These are phyloP conservation scores for Canavalia gladiata DNA, from an alignment of 306 rosid species.

Conservation along the genomic window DNA sequence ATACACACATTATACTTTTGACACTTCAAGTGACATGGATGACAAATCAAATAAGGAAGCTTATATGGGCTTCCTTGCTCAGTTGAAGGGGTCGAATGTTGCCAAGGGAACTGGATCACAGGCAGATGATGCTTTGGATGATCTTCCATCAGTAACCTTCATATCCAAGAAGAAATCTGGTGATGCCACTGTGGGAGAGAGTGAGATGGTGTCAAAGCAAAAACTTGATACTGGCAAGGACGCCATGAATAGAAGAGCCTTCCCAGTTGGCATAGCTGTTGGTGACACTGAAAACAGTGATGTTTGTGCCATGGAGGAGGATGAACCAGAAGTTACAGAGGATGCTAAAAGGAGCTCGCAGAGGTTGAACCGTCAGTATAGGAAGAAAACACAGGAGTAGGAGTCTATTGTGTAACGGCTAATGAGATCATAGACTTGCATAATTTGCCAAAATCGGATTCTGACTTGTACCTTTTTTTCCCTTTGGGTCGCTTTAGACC, in stretches of 20 bases:
- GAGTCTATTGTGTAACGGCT: slow-evolving; percentile 48
- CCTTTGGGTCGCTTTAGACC: background rate
- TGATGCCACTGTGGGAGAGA: slow-evolving; percentile 69
- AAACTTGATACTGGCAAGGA: slow-evolving; percentile 60
- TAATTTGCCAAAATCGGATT: slow-evolving; percentile 29
- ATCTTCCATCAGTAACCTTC: slow-evolving; percentile 72
- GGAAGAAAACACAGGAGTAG: slow-evolving; percentile 62
- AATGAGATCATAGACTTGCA: slow-evolving; percentile 7
- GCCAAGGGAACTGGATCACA: slow-evolving; percentile 46
- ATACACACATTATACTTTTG: slow-evolving; percentile 79
- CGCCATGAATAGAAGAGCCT: slow-evolving; percentile 46
- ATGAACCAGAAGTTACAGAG: slow-evolving; percentile 60
- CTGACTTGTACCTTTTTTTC: background rate
- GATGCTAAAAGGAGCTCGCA: slow-evolving; percentile 55
- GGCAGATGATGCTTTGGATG: slow-evolving; percentile 54
- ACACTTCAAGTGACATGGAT: slow-evolving; percentile 65
- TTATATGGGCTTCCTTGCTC: slow-evolving; percentile 69
- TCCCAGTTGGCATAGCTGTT: slow-evolving; percentile 61
- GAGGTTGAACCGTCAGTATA: slow-evolving; percentile 70
- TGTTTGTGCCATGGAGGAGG: slow-evolving; percentile 92
- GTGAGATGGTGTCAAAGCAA: slow-evolving; percentile 50
- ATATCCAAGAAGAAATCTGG: slow-evolving; percentile 81
- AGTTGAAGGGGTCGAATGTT: slow-evolving; percentile 59
- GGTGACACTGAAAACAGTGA: slow-evolving; percentile 62
- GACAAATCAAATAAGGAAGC: slow-evolving; percentile 86